Base-by-base conservation (phyloP, 495 filamentous ascomycete species). In the Hamigera avellanea region DNA sequence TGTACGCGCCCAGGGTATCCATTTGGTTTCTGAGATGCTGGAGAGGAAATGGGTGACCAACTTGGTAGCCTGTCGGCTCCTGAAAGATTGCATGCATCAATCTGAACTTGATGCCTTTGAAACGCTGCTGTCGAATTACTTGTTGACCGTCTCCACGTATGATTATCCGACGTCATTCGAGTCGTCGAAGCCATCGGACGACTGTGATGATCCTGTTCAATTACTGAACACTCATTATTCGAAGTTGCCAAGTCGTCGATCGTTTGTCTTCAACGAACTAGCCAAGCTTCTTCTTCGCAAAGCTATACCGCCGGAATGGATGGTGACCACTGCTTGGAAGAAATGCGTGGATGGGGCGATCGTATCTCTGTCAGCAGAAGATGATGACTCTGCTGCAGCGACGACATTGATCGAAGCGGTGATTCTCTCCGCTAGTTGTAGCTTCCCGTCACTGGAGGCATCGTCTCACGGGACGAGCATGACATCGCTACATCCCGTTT, bases 1-100 rank as follows among this genome's bases (percentile, higher is more conserved):
- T 26, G 78, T 79, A 15, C 70, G 81, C 37, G 70, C 80, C 4
- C 79, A 85, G 37, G 80, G 77, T n/a, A 50, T 85, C 8, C 45
- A 59, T 23, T 56, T 81, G 21, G 48, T 88, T 19, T 62, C 59
- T 17, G 57, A 67, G 8, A 75, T 78, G 42, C 67, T 78, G 28
- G 30, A 41, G 10, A 68, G 72, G n/a, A 41, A 43, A 35, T 66
- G 61, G 61, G 35, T 69, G 4, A 54, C 54, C 1, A 46, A 53
- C 25, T 13, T 48, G 4, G 54, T 61, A 14, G 46, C 50, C 2
- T 61, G 45, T 36, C 44, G 54, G 13, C 35, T 68, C 14, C 42
- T 68, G 34, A 52, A 59, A 21, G 53, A 55, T 15, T 61, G 56
- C 33, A 46, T 56, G 16, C 29, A 42, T 2, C 45, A 52, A 17